Evolutionary conservation across 495 filamentous ascomycete species (phyloP), one percentile per base, ranked within the genome.

Genomic region (Hamigera avellanea): DNA sequence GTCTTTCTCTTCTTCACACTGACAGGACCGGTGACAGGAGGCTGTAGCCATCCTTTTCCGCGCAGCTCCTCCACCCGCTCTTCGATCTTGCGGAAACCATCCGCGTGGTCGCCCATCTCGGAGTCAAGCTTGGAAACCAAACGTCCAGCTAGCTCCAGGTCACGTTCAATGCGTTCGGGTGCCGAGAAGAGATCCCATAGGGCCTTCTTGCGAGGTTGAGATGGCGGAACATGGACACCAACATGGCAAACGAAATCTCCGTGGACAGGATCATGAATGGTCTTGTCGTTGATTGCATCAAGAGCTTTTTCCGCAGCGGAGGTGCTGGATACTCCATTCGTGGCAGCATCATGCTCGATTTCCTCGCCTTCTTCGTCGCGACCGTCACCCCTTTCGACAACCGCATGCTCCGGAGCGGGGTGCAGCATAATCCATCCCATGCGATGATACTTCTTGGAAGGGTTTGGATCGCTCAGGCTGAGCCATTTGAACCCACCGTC

Each of bases 381-480:
- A 3, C 68, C 73, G 51, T 78, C 73, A n/a, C 70, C 70, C 45
- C 73, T 49, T 36, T 76, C 64, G 21, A 73, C 66, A 14, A 59
- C 49, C 9, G 64, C 54, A 14, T 67, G 64, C 26, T 93, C 84
- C 2, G 77, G 63, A 9, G 78, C 75, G 27, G 86, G 83, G 53
- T 95, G 68, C 6, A 99, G 67, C 72, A 96, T 93, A 39, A 99
- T 86, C 88, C 88, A 99, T 14, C 93, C 91, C 66, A 99, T 99
- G 1, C 91, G 80, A 52, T 99, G 91, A 48, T 83, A 99, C 43
- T 93, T 83, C 62, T 99, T 99, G 40, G 81, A 77, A 0, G 93
- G 89, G 49, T 96, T 99, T 0, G 91, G 91, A 52, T 99, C 91
- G 52, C 86, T 94, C 28, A 96, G 70, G 37, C 86, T 94, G 7